phyloP scores from a whole-genome alignment of 2,329 filamentous ascomycete species.

The Penicillium sp. region DNA sequence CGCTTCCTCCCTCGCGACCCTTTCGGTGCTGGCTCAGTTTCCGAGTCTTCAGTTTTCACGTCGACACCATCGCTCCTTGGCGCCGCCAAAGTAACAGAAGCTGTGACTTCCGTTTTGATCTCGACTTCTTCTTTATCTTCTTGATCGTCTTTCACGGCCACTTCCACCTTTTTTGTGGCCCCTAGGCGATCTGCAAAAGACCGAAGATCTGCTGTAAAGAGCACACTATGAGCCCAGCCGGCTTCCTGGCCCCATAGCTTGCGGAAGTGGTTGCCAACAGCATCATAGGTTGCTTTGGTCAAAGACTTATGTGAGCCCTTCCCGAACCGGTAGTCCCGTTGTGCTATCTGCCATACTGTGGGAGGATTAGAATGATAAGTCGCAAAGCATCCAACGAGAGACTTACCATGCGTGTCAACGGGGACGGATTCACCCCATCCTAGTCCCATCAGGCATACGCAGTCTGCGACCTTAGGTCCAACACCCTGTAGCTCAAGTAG shows the following conservation, averaged over 20 bases:
- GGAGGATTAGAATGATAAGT: conserved; percentile 5
- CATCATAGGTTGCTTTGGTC: conserved; percentile 83
- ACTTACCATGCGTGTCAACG: conserved; percentile 79
- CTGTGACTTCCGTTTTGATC: conserved; percentile 29
- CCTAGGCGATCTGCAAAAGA: conserved; percentile 70
- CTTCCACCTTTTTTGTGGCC: conserved; percentile 39
- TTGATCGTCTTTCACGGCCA: conserved; percentile 35
- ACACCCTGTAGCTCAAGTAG: conserved; percentile 80
- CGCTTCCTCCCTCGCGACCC: conserved; percentile 15
- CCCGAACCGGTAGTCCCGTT: conserved; percentile 90
- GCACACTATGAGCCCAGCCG: conserved; percentile 94
- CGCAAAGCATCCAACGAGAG: background rate
- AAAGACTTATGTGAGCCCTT: conserved; percentile 78
- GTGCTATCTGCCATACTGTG: conserved; percentile 91
- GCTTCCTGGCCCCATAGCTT: conserved; percentile 88
- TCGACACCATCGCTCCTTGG: conserved; percentile 22
- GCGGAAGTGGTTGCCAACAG: conserved; percentile 85
- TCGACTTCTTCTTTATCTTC: conserved; percentile 25
- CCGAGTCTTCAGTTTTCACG: conserved; percentile 21
- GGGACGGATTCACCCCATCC: conserved; percentile 95
- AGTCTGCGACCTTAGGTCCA: conserved; percentile 94
- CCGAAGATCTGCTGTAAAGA: conserved; percentile 89
- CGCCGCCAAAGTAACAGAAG: conserved; percentile 26
- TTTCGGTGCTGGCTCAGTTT: conserved; percentile 12
- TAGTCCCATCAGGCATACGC: conserved; percentile 91